phyloP scores from a whole-genome alignment of 805 yeast species.

The Candida adriatica region DNA sequence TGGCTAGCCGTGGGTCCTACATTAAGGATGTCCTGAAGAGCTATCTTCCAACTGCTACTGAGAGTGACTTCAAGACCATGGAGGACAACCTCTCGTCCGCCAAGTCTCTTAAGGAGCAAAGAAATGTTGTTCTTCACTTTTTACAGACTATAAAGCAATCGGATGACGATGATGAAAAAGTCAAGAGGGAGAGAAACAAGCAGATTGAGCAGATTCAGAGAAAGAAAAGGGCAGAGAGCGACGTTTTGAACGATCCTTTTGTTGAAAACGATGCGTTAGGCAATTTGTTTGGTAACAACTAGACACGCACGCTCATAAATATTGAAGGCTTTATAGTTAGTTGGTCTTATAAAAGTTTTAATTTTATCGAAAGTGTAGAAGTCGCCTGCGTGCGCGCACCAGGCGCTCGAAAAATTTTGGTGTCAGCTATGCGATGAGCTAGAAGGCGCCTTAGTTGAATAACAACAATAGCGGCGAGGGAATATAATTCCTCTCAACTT shows the following conservation, averaged over 20 bases:
- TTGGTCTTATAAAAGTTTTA: too few species aligned
- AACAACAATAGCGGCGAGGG: too few species aligned
- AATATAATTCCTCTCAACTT: too few species aligned
- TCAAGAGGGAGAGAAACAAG: conserved; percentile 42
- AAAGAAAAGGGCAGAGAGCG: conserved; percentile 41
- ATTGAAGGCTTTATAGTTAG: too few species aligned
- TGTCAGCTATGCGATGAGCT: too few species aligned
- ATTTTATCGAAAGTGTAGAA: too few species aligned
- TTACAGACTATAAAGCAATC: conserved; percentile 54
- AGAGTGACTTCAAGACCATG: conserved; percentile 54
- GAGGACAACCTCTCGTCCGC: conserved; percentile 58
- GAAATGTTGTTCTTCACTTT: conserved; percentile 72
- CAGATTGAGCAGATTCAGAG: conserved; percentile 46
- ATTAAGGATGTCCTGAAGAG: conserved; percentile 56
- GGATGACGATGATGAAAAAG: conserved; percentile 35
- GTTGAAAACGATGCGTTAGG: conserved; percentile 64
- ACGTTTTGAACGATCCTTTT: conserved; percentile 66
- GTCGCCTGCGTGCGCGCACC: too few species aligned
- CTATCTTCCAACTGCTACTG: conserved; percentile 45
- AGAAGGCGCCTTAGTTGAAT: too few species aligned
- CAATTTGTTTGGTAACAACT: conserved; percentile 42
- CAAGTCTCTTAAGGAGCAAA: conserved; percentile 69
- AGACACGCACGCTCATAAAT: too few species aligned
- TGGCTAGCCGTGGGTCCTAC: conserved; percentile 61
- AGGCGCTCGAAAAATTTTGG: too few species aligned